Evolutionary conservation across 768 basidiomycete species (phyloP).

Genomic region (Mycena epipterygia): DNA sequence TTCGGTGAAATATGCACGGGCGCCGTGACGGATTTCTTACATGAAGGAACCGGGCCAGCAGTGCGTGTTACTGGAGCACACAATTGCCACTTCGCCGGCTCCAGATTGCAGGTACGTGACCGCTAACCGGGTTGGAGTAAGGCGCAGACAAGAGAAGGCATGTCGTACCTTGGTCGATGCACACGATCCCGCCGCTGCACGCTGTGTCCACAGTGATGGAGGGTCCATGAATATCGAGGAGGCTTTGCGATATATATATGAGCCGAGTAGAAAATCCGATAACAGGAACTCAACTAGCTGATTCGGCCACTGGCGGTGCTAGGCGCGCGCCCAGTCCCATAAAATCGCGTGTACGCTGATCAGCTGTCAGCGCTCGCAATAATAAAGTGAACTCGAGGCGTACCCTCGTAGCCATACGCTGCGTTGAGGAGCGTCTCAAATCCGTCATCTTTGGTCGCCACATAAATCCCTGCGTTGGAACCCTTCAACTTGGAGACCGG

Average conservation of each 20-base stretch:
- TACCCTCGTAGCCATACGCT: constrained; percentile 34
- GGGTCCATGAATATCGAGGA: constrained; percentile 35
- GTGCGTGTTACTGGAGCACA: constrained; percentile 35
- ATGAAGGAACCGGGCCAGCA: constrained; percentile 37
- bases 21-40: not conserved
- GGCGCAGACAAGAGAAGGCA: not conserved
- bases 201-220: constrained; percentile 35
- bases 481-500: constrained; percentile 32
- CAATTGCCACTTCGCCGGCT: constrained; percentile 23
- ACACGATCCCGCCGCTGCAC: constrained; percentile 35
- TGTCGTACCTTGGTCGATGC: constrained; percentile 31
- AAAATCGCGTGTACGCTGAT: constrained; percentile 32
- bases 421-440: constrained; percentile 28
- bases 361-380: not conserved
- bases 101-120: constrained; percentile 27
- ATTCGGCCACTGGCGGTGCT: constrained; percentile 32
- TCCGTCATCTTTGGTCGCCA: constrained; percentile 32
- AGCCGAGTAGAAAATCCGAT: not conserved
- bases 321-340: constrained; percentile 32
- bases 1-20: not conserved
- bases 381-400: not conserved
- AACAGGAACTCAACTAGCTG: constrained; percentile 30
- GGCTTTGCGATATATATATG: constrained; percentile 4
- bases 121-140: constrained; percentile 2
- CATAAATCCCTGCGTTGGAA: constrained; percentile 27